Base-by-base conservation (phyloP, 768 basidiomycete genomes). In the Lactarius sp. region DNA sequence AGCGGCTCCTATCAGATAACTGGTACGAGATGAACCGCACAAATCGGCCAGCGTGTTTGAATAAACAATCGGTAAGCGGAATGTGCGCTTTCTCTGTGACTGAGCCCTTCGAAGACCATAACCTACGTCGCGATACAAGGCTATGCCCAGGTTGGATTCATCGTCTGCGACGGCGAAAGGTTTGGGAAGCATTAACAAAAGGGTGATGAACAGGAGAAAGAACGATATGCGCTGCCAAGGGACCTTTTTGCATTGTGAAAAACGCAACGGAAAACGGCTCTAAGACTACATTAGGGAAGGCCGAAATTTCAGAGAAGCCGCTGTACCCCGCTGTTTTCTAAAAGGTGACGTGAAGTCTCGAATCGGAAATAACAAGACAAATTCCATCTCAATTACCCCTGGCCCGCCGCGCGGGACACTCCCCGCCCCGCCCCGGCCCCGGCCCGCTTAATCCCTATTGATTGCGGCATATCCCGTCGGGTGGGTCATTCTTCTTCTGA, bases 31-130 rank as follows among this genome's bases (percentile, higher is more conserved):
- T 60, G 14, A 14, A 16, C 51, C 54, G 42, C 22, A 64, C 66
- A 57, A 63, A 47, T 64, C 65, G 36, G 44, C 50, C 12, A 66
- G 42, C 3, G 52, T 2, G 22, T 52, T 55, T 16, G 61, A 59
- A 55, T 64, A 55, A 5, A 60, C 53, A 3, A 56, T 49, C 3
- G 64, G 64, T 9, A 46, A 9, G 22, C 54, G 64, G 36, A 65
- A 60, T 10, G 50, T n/a, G 22, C 64, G 64, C 9, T 34, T 27
- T 46, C 18, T 52, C 18, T 64, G 41, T 0, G 63, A 51, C 41
- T 2, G 27, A 13, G 37, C 47, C 44, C 39, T 60, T 4, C 47
- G 54, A 16, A 56, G 59, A 4, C 64, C 52, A 39, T 60, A 8
- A 34, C 54, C 59, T 2, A 65, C n/a, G 50, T 56, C 49, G 14